Evolutionary conservation across 768 basidiomycete genomes (phyloP), one percentile per base, ranked within the genome.

Genomic region (Phylloporus sp.): DNA sequence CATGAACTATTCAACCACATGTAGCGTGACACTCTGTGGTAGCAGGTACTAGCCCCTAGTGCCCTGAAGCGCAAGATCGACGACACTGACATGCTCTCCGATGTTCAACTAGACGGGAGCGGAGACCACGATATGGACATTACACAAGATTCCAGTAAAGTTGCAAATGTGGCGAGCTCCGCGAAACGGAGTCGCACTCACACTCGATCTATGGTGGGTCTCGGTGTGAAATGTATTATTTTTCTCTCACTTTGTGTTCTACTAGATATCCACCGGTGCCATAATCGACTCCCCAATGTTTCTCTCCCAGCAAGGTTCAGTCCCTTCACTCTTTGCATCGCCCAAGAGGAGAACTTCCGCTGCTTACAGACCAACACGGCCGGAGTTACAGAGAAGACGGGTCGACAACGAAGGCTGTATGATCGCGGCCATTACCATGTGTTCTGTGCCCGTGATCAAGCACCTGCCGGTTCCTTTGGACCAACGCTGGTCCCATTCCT

Each of bases 391-490:
- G 24, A 34, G 26, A 27, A 20, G 26, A 17, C 32, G 11, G 6
- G 2, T 35, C 7, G 18, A 29, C 38, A 35, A 35, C 11, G n/a
- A 35, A 6, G 46, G 18, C 11, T 28, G 35, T 33, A 6, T 20
- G 7, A 35, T 17, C 3, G 38, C 27, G 5, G 14, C 2, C 1
- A 27, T 28, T 13, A 38, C 24, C 32, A 35, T 28, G n/a, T 9
- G 11, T 23, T 41, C n/a, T 17, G 26, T 27, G 35, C 35, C 34
- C 33, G 41, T 27, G 3, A 29, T 7, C 9, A 44, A 2, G 21
- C 40, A 44, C 18, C 47, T 44, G 13, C 47, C 28, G 1, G 42
- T 43, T 14, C 47, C 47, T 29, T 48, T 22, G 35, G 42, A 44
- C 29, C 28, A 32, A n/a, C 42, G 42, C 11, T 44, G 42, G 35